Percentiles rank a stretch among this genome's conserved stretches.
phyloP scores from a whole-genome alignment of 2,329 filamentous ascomycete genomes.

The Sphaerulina populicola region DNA sequence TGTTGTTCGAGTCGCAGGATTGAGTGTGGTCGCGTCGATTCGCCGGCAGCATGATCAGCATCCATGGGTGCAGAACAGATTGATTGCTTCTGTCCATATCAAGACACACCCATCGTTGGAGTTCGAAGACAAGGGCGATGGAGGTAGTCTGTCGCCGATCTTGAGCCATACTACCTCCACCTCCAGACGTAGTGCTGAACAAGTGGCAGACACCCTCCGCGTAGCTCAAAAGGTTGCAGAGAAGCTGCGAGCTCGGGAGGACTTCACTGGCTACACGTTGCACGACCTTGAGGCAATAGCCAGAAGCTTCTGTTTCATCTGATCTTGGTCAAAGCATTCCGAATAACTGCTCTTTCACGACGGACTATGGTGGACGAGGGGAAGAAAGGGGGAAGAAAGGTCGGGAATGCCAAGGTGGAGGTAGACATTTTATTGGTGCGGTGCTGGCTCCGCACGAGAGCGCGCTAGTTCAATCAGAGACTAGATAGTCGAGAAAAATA shows the following conservation, averaged over 20 bases:
- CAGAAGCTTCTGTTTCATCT: not conserved
- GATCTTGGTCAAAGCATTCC: too few species aligned
- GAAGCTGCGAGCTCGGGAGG: not conserved
- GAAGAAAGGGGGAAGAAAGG: not conserved
- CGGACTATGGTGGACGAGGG: too few species aligned
- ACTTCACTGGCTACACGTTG: constrained; percentile 7
- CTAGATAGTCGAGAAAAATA: too few species aligned
- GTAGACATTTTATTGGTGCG: constrained; percentile 2
- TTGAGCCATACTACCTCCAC: too few species aligned
- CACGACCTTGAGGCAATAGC: constrained; percentile 6
- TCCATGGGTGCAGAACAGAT: not conserved
- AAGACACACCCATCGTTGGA: constrained; percentile 2
- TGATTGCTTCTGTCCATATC: not conserved
- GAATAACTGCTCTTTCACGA: too few species aligned
- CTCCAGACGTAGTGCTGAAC: not conserved
- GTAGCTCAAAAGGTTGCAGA: not conserved
- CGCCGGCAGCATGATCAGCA: not conserved
- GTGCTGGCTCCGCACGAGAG: not conserved
- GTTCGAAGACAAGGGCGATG: not conserved
- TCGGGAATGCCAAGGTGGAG: not conserved
- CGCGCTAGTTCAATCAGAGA: too few species aligned
- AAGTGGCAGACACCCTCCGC: not conserved
- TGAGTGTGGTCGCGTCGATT: not conserved
- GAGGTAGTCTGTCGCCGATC: not conserved
- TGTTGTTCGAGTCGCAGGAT: not conserved